These are phyloP conservation scores for Trypanosoma theileri DNA, from an alignment of 208 protist species.

Conservation along the genomic window DNA sequence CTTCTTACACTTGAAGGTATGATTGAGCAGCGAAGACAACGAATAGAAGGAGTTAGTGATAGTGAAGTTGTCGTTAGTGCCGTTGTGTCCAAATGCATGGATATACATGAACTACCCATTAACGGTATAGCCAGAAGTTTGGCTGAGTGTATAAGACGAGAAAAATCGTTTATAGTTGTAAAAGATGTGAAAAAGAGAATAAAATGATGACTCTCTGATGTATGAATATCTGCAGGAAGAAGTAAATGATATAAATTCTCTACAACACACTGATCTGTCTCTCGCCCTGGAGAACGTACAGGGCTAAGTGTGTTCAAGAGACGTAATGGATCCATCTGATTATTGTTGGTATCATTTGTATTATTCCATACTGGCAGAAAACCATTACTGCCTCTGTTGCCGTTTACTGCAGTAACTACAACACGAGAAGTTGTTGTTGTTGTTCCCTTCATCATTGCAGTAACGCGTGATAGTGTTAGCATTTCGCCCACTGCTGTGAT, in stretches of 20 bases:
- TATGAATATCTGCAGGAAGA: neutral
- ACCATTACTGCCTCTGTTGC: neutral
- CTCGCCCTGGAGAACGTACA: conserved; percentile 22
- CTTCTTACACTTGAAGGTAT: conserved; percentile 34
- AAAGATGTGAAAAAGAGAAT: conserved; percentile 33
- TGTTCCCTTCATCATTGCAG: neutral
- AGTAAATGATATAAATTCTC: conserved; percentile 5
- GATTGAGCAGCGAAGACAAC: conserved; percentile 41
- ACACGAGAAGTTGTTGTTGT: neutral
- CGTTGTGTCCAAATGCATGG: conserved; percentile 25
- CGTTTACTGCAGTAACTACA: conserved; percentile 18
- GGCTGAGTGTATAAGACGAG: conserved; percentile 13
- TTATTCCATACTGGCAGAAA: conserved; percentile 14
- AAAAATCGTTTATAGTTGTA: conserved; percentile 30
- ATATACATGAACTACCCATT: conserved; percentile 22
- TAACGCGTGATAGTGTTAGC: conserved; percentile 11
- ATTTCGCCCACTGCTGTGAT: conserved; percentile 22
- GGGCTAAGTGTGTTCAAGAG: conserved; percentile 2
- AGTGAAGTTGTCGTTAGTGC: conserved; percentile 29
- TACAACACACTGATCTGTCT: conserved; percentile 23
- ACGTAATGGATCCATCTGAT: conserved; percentile 1
- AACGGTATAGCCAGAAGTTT: conserved; percentile 16
- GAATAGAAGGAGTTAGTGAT: conserved; percentile 20
- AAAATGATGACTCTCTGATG: neutral
- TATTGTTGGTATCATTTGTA: neutral